Evolutionary conservation across 306 rosid species (phyloP), one percentile per base, ranked within the genome.

Genomic region (Potentilla sterilis): DNA sequence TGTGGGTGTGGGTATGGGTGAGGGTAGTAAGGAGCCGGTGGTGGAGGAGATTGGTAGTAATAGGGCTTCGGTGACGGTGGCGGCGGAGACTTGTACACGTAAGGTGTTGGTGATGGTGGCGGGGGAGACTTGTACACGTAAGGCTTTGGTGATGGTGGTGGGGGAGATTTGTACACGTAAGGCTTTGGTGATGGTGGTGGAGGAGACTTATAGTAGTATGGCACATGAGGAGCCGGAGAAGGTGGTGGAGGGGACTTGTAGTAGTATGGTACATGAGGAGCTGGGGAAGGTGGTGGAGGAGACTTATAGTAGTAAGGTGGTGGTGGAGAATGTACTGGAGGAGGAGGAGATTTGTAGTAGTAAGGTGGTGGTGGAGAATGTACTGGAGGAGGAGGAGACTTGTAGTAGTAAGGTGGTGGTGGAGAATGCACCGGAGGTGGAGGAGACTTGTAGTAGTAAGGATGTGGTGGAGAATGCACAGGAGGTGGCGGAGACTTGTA

Each of bases 161-260:
- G 80, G 0, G 84, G 86, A 0, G 86, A 77, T 13, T 75, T 75
- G 69, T 83, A 80, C 1, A 37, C 4, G 28, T 83, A 67, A 1
- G 84, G 79, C 0, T 66, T 70, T 0, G 87, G 85, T 0, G 83
- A 77, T 0, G 90, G 90, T 0, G 88, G 89, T 0, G 89, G 88
- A 0, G 88, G 88, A 0, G 88, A 85, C 1, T 85, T 77, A 79
- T 82, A 82, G 70, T 72, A 2, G 65, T 78, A 80, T 0, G 83
- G 76, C 1, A 43, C 3, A 0, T 78, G 83, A 0, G 83, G 81
- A 8, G 51, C 15, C 0, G 85, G 85, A 0, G 85, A 77, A 0
- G 81, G 87, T 4, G 85, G 88, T 0, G 88, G 90, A 0, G 90
- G 90, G 0, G 90, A 82, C 35, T 87, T 75, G 72, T 87, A 78